phyloP scores from a whole-genome alignment of 2,329 filamentous ascomycete species.

The Cladosporium sp. region DNA sequence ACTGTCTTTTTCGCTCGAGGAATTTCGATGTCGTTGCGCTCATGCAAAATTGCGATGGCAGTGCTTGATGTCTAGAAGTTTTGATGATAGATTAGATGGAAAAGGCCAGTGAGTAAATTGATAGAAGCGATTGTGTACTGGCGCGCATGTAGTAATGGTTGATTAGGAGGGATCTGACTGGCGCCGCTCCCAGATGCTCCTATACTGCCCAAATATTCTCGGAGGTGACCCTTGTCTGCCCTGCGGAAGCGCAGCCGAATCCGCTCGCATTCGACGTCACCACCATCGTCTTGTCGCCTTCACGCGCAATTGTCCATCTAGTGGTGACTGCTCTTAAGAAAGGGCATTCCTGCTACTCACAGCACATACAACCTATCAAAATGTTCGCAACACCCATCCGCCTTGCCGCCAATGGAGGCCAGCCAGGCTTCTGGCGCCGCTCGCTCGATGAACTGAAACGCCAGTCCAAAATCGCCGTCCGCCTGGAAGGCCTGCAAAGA shows the following conservation, averaged over 20 bases:
- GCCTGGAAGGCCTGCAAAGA: constrained; percentile 65
- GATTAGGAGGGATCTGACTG: background rate
- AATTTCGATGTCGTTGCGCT: background rate
- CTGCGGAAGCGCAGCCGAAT: background rate
- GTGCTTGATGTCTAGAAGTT: background rate
- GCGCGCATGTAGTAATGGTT: background rate
- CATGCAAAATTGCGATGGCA: background rate
- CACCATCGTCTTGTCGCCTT: background rate
- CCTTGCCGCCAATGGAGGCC: constrained; percentile 17
- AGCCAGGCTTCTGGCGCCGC: constrained; percentile 52
- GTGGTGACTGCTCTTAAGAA: background rate
- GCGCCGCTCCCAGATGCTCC: background rate
- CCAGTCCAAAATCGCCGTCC: constrained; percentile 57
- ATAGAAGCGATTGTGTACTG: background rate
- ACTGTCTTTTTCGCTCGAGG: background rate
- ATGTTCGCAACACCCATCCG: constrained; percentile 21
- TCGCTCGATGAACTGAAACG: constrained; percentile 58
- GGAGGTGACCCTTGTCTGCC: no score
- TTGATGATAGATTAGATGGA: background rate
- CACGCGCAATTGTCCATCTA: background rate
- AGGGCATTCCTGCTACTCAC: no score
- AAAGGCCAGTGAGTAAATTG: background rate
- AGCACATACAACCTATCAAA: background rate
- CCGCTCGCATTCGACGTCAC: background rate
- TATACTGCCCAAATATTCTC: background rate